Conservation (phyloP, 345 rosid genomes). For the Salix exigua region DNA sequence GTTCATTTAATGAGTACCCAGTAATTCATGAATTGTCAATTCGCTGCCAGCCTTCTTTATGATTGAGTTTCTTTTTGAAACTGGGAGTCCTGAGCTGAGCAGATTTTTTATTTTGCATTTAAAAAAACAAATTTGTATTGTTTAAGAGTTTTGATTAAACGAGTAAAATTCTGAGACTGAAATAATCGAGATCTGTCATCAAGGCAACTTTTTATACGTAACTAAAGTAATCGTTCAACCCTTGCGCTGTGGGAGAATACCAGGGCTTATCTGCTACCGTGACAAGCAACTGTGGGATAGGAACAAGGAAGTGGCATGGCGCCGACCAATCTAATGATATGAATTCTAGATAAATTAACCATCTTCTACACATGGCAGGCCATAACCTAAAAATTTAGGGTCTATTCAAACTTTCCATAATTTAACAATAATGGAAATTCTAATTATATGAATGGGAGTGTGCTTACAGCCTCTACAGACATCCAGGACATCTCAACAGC, state of each 20-base stretch:
- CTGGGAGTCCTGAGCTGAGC: no score
- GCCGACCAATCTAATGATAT: background rate
- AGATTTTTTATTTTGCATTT: no score
- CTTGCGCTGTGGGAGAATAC: no score
- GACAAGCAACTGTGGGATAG: background rate
- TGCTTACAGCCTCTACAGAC: background rate
- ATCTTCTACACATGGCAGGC: conserved; percentile 8
- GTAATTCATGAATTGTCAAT: conserved; percentile 2
- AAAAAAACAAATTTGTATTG: no score
- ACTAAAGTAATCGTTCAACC: no score
- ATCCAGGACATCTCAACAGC: background rate
- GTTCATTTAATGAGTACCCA: background rate
- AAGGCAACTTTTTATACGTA: no score
- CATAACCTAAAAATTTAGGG: background rate
- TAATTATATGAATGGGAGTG: background rate
- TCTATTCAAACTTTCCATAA: background rate
- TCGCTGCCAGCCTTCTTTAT: background rate
- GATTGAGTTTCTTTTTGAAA: background rate
- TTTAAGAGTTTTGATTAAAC: no score
- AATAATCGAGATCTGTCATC: no score
- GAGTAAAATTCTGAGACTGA: no score
- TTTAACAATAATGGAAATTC: no score
- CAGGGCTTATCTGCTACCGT: background rate
- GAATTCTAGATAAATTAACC: background rate
- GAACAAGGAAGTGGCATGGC: background rate